phyloP scores from a whole-genome alignment of 2,329 filamentous ascomycete species.

The Dendrostoma leiphaemia region DNA sequence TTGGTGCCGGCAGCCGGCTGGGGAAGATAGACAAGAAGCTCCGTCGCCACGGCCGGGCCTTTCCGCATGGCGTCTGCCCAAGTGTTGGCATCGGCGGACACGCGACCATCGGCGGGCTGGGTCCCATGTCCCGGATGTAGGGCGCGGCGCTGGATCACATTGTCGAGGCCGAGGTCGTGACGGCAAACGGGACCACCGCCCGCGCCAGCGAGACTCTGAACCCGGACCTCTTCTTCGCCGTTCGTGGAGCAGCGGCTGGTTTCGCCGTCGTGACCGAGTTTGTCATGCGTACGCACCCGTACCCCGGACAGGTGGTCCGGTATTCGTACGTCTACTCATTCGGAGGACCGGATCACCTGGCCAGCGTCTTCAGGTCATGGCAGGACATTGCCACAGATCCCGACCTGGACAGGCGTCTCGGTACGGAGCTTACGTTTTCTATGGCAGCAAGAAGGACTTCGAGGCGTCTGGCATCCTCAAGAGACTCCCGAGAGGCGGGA shows the following conservation, averaged over 20 bases:
- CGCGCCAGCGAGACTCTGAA: conserved; percentile 46
- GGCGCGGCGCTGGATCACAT: conserved; percentile 55
- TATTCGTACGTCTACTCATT: conserved; percentile 57
- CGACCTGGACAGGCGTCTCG: conserved; percentile 56
- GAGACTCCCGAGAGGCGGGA: conserved; percentile 41
- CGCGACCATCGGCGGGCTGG: conserved; percentile 56
- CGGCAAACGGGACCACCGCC: conserved; percentile 48
- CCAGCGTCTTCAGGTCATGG: conserved; percentile 53
- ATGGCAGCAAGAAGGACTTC: conserved; percentile 57
- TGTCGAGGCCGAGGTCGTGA: conserved; percentile 54
- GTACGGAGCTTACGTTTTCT: conserved; percentile 56
- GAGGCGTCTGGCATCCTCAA: conserved; percentile 45
- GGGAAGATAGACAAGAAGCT: conserved; percentile 49
- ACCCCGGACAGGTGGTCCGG: conserved; percentile 52
- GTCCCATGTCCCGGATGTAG: conserved; percentile 58
- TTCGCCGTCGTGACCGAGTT: conserved; percentile 59
- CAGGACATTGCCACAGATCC: conserved; percentile 54
- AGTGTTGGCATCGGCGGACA: conserved; percentile 58
- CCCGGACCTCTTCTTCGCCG: conserved; percentile 52
- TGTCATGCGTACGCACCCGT: conserved; percentile 53
- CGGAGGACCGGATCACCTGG: conserved; percentile 42
- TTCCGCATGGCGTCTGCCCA: conserved; percentile 59
- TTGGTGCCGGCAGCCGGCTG: conserved; percentile 52
- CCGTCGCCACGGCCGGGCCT: conserved; percentile 50
- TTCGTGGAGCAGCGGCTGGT: conserved; percentile 54